Evolutionary conservation across 805 yeast species (phyloP).

Genomic region (Yamadazyma kitorensis): DNA sequence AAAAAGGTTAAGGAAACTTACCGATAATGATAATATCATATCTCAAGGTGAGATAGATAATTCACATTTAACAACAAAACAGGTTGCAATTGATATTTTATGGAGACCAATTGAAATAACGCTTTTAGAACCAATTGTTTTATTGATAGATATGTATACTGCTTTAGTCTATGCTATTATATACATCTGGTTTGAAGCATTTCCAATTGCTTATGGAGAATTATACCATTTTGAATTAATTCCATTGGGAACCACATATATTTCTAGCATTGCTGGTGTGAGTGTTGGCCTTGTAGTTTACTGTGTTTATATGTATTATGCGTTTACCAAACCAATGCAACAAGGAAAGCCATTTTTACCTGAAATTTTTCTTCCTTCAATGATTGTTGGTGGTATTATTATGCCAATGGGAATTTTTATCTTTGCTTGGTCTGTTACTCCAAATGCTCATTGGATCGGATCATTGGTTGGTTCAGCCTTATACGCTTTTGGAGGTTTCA

Average conservation of each 20-base stretch:
- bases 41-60: slow-evolving; percentile 38
- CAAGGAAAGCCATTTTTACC: slow-evolving; percentile 28
- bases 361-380: slow-evolving; percentile 40
- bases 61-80: slow-evolving; percentile 16
- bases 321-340: slow-evolving; percentile 18
- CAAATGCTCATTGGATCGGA: slow-evolving; percentile 45
- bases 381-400: slow-evolving; percentile 37
- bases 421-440: slow-evolving; percentile 48
- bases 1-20: slow-evolving; percentile 41
- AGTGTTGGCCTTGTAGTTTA: slow-evolving; percentile 32
- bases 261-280: slow-evolving; percentile 48
- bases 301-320: slow-evolving; percentile 24
- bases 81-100: slow-evolving; percentile 27
- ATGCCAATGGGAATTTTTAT: slow-evolving; percentile 44
- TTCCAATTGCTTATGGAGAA: slow-evolving; percentile 49
- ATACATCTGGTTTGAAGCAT: slow-evolving; percentile 54
- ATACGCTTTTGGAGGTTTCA: slow-evolving; percentile 37
- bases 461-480: slow-evolving; percentile 44
- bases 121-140: slow-evolving; percentile 53
- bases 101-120: slow-evolving; percentile 53
- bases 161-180: slow-evolving; percentile 51
- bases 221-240: slow-evolving; percentile 46
- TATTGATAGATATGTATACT: slow-evolving; percentile 50
- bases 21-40: slow-evolving; percentile 46
- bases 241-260: slow-evolving; percentile 46